Evolutionary conservation across 768 basidiomycete species (phyloP).

Genomic region (Tylopilus cervinicoccineus): DNA sequence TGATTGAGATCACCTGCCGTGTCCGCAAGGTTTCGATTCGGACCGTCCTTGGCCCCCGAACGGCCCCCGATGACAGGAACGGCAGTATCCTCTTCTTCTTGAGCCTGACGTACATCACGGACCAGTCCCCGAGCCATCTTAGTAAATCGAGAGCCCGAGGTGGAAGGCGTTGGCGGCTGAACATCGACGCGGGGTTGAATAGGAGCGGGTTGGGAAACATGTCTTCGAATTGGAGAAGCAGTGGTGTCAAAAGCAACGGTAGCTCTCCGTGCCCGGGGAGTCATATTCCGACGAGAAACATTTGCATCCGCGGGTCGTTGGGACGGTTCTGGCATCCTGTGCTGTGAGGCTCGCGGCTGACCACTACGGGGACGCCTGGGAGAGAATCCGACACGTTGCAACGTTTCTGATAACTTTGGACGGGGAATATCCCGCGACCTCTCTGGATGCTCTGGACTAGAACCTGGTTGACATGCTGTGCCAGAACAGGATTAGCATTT

Average conservation of each 20-base stretch:
- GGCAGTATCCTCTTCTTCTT: slow-evolving; percentile 14
- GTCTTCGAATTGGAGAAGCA: slow-evolving; percentile 25
- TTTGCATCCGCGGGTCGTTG: slow-evolving; percentile 15
- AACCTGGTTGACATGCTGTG: slow-evolving; percentile 42
- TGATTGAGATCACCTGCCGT: slow-evolving; percentile 2
- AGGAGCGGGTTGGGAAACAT: slow-evolving; percentile 16
- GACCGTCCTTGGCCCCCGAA: slow-evolving; percentile 21
- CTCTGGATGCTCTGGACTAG: slow-evolving; percentile 49
- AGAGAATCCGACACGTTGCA: slow-evolving; percentile 66
- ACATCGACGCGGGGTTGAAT: slow-evolving; percentile 48
- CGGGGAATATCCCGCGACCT: slow-evolving; percentile 42
- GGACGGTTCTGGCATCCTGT: slow-evolving; percentile 9
- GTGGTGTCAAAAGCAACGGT: slow-evolving; percentile 29
- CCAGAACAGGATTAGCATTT: not conserved
- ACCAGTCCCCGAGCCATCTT: slow-evolving; percentile 54
- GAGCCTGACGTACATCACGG: slow-evolving; percentile 50
- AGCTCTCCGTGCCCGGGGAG: slow-evolving; percentile 32
- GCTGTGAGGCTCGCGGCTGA: slow-evolving; percentile 26
- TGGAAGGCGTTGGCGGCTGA: slow-evolving; percentile 60
- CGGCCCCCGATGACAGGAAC: slow-evolving; percentile 2
- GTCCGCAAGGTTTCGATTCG: slow-evolving; percentile 24
- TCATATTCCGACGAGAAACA: slow-evolving; percentile 23
- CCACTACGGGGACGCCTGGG: slow-evolving; percentile 67
- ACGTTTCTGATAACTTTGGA: slow-evolving; percentile 66
- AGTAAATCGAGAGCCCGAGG: slow-evolving; percentile 53